Evolutionary conservation across 805 yeast species (phyloP).

Genomic region (Saccharomyces jurei): DNA sequence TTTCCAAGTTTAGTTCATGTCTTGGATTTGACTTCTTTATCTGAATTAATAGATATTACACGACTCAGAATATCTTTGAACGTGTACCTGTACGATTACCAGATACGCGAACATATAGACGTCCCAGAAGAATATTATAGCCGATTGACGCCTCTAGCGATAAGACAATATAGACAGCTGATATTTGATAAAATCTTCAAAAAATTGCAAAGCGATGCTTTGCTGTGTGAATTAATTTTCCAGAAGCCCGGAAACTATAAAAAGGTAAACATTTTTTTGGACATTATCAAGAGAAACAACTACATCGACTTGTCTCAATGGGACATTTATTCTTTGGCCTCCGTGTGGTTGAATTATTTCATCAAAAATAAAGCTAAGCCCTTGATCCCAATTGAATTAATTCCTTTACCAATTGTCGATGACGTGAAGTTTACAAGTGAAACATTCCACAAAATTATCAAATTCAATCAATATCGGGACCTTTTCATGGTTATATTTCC

Average conservation of each 20-base stretch:
- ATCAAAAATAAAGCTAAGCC: constrained; percentile 47
- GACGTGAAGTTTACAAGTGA: constrained; percentile 36
- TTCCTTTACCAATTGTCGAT: constrained; percentile 48
- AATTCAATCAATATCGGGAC: constrained; percentile 28
- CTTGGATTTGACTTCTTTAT: constrained; percentile 43
- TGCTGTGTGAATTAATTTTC: constrained; percentile 39
- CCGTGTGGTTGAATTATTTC: constrained; percentile 35
- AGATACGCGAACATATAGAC: constrained; percentile 41
- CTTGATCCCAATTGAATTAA: constrained; percentile 42
- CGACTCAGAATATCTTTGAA: constrained; percentile 65
- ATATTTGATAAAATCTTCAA: constrained; percentile 45
- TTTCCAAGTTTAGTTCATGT: constrained; percentile 34
- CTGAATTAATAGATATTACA: constrained; percentile 63
- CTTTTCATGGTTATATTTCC: constrained; percentile 37
- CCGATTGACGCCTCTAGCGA: constrained; percentile 21
- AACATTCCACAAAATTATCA: constrained; percentile 32
- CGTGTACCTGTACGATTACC: constrained; percentile 61
- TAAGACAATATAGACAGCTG: constrained; percentile 31
- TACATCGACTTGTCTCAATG: constrained; percentile 55
- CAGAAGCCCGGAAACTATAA: constrained; percentile 50
- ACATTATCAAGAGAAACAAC: constrained; percentile 47
- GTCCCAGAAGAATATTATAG: constrained; percentile 36
- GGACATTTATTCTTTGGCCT: constrained; percentile 43
- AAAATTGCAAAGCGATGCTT: constrained; percentile 39
- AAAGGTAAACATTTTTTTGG: constrained; percentile 37